A percentile compares a stretch with the other conserved stretches of the same genome.
These are phyloP conservation scores for Colletotrichum somersetense DNA, from an alignment of 2,329 filamentous ascomycete species.

Conservation along the genomic window DNA sequence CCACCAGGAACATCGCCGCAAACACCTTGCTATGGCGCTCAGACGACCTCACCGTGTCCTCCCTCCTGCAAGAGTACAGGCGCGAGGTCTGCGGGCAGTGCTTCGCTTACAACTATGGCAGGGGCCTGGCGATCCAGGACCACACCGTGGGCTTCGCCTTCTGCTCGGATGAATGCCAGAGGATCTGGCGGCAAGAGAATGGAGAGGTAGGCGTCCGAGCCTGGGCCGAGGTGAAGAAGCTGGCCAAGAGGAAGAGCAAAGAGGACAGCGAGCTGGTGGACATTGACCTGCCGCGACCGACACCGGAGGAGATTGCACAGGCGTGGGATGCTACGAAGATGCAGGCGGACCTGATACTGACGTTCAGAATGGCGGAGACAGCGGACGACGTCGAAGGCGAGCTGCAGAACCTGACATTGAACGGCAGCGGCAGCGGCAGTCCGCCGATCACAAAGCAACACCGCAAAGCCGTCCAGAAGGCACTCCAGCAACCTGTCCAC, in stretches of 20 bases:
- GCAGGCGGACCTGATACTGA: slow-evolving; percentile 30
- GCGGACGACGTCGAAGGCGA: not conserved
- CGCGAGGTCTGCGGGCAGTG: slow-evolving; percentile 38
- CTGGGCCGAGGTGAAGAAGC: slow-evolving; percentile 31
- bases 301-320: slow-evolving; percentile 12
- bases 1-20: slow-evolving; percentile 7
- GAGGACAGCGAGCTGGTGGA: slow-evolving; percentile 29
- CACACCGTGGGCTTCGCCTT: slow-evolving; percentile 33
- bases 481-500: slow-evolving; percentile 23
- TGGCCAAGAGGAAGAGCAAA: slow-evolving; percentile 31
- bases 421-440: not conserved
- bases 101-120: slow-evolving; percentile 34
- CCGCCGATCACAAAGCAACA: slow-evolving; percentile 25
- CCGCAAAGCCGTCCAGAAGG: slow-evolving; percentile 30
- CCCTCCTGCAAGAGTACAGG: slow-evolving; percentile 33
- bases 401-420: not conserved
- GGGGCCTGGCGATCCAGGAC: slow-evolving; percentile 27
- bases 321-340: slow-evolving; percentile 16
- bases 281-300: slow-evolving; percentile 2
- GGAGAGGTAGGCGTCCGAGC: slow-evolving; percentile 31
- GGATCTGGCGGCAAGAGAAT: slow-evolving; percentile 17
- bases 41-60: slow-evolving; percentile 32
- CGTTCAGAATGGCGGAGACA: slow-evolving; percentile 14
- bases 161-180: slow-evolving; percentile 24
- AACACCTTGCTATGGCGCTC: slow-evolving; percentile 28